phyloP scores from a whole-genome alignment of 1,284 basidiomycete genomes.

The Trametes sp. region DNA sequence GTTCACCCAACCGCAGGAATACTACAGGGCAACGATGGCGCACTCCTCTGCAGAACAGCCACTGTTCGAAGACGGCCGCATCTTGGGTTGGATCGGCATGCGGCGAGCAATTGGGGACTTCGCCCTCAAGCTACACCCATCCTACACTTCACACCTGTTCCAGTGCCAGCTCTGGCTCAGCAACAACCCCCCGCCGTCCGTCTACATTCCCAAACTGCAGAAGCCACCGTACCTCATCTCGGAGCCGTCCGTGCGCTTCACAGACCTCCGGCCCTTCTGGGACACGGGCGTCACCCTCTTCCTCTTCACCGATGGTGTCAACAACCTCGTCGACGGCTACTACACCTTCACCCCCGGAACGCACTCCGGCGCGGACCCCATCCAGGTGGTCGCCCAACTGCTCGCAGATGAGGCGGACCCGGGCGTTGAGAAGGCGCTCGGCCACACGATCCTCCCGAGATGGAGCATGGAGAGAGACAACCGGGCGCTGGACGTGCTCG shows the following conservation, averaged over 20 bases:
- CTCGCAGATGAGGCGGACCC: conserved; percentile 11
- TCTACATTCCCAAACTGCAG: neutral
- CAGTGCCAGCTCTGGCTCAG: neutral
- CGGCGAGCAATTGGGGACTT: conserved; percentile 21
- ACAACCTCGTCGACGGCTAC: conserved; percentile 15
- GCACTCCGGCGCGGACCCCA: conserved; percentile 6
- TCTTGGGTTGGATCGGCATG: conserved; percentile 8
- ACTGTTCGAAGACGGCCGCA: neutral
- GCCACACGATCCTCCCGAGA: conserved; percentile 2
- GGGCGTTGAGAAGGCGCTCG: conserved; percentile 1
- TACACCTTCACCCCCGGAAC: neutral
- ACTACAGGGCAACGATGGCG: neutral
- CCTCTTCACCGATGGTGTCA: conserved; percentile 19
- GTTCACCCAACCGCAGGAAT: conserved; percentile 12
- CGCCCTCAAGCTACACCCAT: neutral
- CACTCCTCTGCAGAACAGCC: conserved; percentile 5
- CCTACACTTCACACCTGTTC: neutral
- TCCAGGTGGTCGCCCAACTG: conserved; percentile 10
- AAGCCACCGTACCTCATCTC: conserved; percentile 17
- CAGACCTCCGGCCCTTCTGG: conserved; percentile 9
- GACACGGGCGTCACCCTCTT: neutral
- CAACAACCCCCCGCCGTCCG: neutral
- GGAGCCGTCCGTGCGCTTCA: conserved; percentile 14
- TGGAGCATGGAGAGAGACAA: conserved; percentile 11
- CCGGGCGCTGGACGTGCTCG: conserved; percentile 12